Percentiles rank a stretch among this genome's conserved stretches.
Evolutionary conservation across 1,284 basidiomycete species (phyloP).

Genomic region (Pseudomicrostroma phylloplanum): DNA sequence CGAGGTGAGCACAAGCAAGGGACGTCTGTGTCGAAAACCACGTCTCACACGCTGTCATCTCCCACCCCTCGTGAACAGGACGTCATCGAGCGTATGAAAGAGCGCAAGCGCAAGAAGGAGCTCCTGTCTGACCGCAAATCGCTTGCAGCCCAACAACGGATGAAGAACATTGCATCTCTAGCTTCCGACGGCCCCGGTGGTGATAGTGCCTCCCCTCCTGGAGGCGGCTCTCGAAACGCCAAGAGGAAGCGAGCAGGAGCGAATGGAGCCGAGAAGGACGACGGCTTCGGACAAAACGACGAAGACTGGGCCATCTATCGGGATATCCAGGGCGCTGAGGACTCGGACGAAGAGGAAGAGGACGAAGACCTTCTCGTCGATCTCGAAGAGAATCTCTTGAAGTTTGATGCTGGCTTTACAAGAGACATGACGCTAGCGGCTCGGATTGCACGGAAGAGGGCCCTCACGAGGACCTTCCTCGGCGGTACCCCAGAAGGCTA

Average conservation of each 20-base stretch:
- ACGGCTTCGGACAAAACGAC: slow-evolving; percentile 89
- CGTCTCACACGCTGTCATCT: not conserved
- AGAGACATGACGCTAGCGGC: slow-evolving; percentile 74
- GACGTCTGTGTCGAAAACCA: not conserved
- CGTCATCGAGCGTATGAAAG: slow-evolving; percentile 76
- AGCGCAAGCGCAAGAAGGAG: slow-evolving; percentile 71
- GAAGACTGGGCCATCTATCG: slow-evolving; percentile 97
- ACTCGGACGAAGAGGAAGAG: slow-evolving; percentile 94
- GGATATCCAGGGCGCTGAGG: slow-evolving; percentile 79
- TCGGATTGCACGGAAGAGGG: slow-evolving; percentile 67
- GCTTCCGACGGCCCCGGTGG: slow-evolving; percentile 65
- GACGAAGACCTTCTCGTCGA: slow-evolving; percentile 67
- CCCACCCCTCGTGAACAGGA: slow-evolving; percentile 28
- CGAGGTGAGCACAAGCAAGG: slow-evolving; percentile 12
- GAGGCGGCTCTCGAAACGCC: slow-evolving; percentile 56
- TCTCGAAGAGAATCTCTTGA: slow-evolving; percentile 75
- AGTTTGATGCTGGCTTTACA: slow-evolving; percentile 77
- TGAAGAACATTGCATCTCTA: slow-evolving; percentile 91
- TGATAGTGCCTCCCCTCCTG: slow-evolving; percentile 63
- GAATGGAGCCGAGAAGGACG: slow-evolving; percentile 59
- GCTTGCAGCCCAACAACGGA: slow-evolving; percentile 86
- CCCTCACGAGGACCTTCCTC: slow-evolving; percentile 74
- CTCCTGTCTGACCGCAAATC: slow-evolving; percentile 87
- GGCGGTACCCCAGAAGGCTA: slow-evolving; percentile 51
- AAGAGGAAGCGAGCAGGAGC: slow-evolving; percentile 55